Evolutionary conservation across 164 flowering plant species (phyloP), one percentile per base, ranked within the genome.

Genomic region (Stephania japonica): DNA sequence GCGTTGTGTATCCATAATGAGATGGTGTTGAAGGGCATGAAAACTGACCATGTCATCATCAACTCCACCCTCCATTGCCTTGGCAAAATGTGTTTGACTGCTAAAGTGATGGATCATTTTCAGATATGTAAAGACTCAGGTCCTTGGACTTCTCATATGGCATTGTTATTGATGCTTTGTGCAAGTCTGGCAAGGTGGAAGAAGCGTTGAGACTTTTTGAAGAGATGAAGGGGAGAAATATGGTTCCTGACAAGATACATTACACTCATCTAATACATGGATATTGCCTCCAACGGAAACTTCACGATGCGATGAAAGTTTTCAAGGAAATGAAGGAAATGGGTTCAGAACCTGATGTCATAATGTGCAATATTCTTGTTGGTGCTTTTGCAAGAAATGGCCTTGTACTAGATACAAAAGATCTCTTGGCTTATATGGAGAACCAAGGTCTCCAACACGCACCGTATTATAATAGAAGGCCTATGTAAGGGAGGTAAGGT

Each of bases 191-290:
- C 1, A 82, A 81, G 75, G 75, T 88, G 70, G 85, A 90, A 62
- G 88, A 84, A 79, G 97, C 94, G 10, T 26, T 68, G 44, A 79
- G 72, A 13, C 62, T 94, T 75, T 72, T 93, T 13, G 67, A 83
- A 70, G 89, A 91, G 73, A 90, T 94, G 94, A 80, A 81, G 77
- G n/a, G 76, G 16, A 80, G 75, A 69, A 26, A 74, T 32, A 64
- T 91, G 78, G 70, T 65, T 65, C 86, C 87, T 0, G 96, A 94
- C 83, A 69, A 82, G 18, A 68, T 84, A 68, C 86, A 87, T 78
- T 94, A 85, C 73, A 87, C 96, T 14, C 88, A 86, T 67, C 78
- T 93, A 74, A 90, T 93, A 50, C 67, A 72, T 70, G 97, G 93
- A 16, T 87, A 78, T 72, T 90, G 86, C 78, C 82, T 78, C 18